These are phyloP conservation scores for Malus fusca DNA, from an alignment of 306 rosid species.

Conservation along the genomic window DNA sequence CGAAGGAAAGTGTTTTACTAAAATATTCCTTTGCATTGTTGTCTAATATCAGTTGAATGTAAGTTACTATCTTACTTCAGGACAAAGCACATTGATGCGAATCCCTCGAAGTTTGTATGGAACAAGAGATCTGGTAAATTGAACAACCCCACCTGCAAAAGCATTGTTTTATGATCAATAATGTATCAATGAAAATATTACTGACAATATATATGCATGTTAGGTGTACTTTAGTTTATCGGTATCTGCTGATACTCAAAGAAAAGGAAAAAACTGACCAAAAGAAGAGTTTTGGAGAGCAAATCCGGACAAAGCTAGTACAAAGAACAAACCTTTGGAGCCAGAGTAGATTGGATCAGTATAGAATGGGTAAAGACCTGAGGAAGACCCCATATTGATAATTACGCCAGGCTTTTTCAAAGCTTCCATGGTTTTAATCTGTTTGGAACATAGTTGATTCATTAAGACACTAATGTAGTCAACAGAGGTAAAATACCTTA, in stretches of 20 bases:
- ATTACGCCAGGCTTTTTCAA: constrained; percentile 66
- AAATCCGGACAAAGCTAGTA: neutral
- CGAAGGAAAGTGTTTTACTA: constrained; percentile 5
- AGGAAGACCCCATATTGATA: constrained; percentile 82
- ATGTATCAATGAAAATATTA: neutral
- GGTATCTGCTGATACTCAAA: neutral
- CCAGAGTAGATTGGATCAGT: constrained; percentile 60
- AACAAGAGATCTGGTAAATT: constrained; percentile 77
- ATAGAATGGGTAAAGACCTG: constrained; percentile 85
- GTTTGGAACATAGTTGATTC: constrained; percentile 21
- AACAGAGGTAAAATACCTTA: neutral
- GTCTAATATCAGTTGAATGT: neutral
- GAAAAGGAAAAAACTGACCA: constrained; percentile 4
- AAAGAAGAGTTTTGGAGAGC: constrained; percentile 3
- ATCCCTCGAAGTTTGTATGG: constrained; percentile 63
- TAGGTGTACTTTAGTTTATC: neutral
- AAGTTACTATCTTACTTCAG: constrained; percentile 58
- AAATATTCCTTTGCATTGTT: neutral
- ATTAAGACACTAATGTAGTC: constrained; percentile 13
- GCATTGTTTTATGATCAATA: neutral
- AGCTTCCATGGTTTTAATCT: constrained; percentile 72
- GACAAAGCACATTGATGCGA: constrained; percentile 89
- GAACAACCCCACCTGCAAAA: constrained; percentile 73
- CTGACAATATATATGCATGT: neutral
- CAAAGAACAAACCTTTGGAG: constrained; percentile 66